Evolutionary conservation across 306 rosid genomes (phyloP).

Genomic region (Glycine latifolia): DNA sequence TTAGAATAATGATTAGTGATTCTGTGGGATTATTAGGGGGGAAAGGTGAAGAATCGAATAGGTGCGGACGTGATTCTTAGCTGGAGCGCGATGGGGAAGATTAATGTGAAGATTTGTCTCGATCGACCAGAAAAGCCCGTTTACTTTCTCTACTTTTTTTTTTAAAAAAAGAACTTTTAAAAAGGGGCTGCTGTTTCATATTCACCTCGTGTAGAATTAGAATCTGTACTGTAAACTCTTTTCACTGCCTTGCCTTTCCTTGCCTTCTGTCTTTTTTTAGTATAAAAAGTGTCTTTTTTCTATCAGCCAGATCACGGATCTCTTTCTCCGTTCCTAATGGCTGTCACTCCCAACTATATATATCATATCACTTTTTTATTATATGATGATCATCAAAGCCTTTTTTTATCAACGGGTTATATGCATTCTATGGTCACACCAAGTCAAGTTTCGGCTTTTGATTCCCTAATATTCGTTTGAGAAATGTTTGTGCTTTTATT

Average conservation of each 20-base stretch:
- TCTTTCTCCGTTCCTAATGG: slow-evolving; percentile 61
- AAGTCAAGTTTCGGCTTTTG: not conserved
- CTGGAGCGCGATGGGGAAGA: slow-evolving; percentile 30
- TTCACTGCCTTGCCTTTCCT: slow-evolving; percentile 24
- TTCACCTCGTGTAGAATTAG: slow-evolving; percentile 7
- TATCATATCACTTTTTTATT: not conserved
- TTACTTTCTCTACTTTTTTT: too few species aligned
- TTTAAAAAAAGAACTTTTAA: too few species aligned
- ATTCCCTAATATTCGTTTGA: not conserved
- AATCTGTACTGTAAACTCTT: slow-evolving; percentile 57
- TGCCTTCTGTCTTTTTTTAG: slow-evolving; percentile 36
- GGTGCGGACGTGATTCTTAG: slow-evolving; percentile 30
- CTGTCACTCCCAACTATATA: not conserved
- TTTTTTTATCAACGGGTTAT: not conserved
- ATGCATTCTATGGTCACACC: not conserved
- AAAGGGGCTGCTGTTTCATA: slow-evolving; percentile 10
- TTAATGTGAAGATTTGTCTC: slow-evolving; percentile 17
- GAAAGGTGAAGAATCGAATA: not conserved
- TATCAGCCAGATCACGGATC: slow-evolving; percentile 53
- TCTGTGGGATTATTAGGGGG: slow-evolving; percentile 31
- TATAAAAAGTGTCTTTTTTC: slow-evolving; percentile 46
- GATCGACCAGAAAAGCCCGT: slow-evolving; percentile 32
- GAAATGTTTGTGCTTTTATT: not conserved
- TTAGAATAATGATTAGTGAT: slow-evolving; percentile 22
- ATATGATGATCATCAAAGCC: too few species aligned